Base-by-base conservation (phyloP, 2,329 filamentous ascomycete genomes). In the Chlorencoelia australis region DNA sequence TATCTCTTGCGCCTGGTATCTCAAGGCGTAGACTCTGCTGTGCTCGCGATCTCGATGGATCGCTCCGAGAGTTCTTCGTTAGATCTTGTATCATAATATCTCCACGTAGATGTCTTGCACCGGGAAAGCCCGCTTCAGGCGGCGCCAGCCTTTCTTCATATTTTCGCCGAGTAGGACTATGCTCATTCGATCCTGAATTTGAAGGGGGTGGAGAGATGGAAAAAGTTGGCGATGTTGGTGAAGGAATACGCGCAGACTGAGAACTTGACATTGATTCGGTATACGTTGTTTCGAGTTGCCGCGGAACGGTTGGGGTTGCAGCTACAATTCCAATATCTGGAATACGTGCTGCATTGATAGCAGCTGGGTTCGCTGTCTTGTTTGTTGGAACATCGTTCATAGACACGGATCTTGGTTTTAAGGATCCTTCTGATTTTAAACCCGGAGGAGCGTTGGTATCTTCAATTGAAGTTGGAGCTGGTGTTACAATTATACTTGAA, bases 141-240 rank as follows among this genome's bases (percentile, higher is more conserved):
- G 61, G 63, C 10, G 63, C 61, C 29, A 73, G 57, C 13, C 64
- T 58, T 33, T 61, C 54, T 17, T 63, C 53, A 10, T 57, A 56
- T 24, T 49, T 54, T 15, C 38, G 45, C 21, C 45, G 51, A 20
- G 43, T 46, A 13, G 41, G 43, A 10, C 34, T 38, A 30, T 55
- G 53, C 4, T 58, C 60, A 29, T 20, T 20, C 17, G 27, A 29
- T 14, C 32, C 37, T 27, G 19, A 10, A 15, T 40, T 21, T 3
- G 52, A 54, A 7, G 47, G 45, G 20, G 52, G 48, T 38, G 47
- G 50, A 6, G 50, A 51, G 9, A 53, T 19, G 3, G 51, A 53
- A 8, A 54, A 37, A 6, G 57, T 54, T 13, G 63, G 58, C 11
- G 63, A 63, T 17, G 55, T 54, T 4, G 61, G 60, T 15, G 53